Evolutionary conservation across 371 early-diverging fungal genomes (phyloP).

Genomic region (Fennellomyces sp.): DNA sequence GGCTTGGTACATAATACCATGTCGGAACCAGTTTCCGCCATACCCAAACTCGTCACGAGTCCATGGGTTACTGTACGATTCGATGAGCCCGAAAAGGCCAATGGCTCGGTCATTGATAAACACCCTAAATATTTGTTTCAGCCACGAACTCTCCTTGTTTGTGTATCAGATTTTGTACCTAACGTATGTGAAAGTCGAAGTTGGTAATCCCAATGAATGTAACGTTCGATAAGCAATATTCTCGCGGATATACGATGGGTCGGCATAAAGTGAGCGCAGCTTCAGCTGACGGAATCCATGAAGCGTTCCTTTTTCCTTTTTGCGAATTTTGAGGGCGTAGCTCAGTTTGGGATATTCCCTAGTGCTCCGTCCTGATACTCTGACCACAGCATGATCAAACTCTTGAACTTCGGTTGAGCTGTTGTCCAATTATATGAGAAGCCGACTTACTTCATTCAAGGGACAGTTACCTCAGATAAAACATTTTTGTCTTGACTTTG

Average conservation of each 20-base stretch:
- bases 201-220: conserved; percentile 12
- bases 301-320: conserved; percentile 4
- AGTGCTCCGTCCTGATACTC: conserved; percentile 18
- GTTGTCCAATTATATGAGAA: too few species aligned
- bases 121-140: conserved; percentile 14
- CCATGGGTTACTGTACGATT: conserved; percentile 17
- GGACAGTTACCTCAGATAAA: conserved; percentile 19
- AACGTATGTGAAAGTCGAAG: neutral
- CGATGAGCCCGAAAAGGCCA: conserved; percentile 22
- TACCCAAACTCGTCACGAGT: conserved; percentile 14
- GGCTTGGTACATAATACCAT: conserved; percentile 11
- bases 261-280: conserved; percentile 15
- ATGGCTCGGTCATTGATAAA: conserved; percentile 18
- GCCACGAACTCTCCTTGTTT: too few species aligned
- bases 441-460: too few species aligned
- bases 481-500: conserved; percentile 2
- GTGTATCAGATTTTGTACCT: too few species aligned
- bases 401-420: neutral
- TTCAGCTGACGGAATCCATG: conserved; percentile 16
- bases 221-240: conserved; percentile 14
- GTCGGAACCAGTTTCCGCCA: neutral
- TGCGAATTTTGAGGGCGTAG: conserved; percentile 18
- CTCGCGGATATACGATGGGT: conserved; percentile 29
- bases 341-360: conserved; percentile 15
- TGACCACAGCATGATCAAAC: conserved; percentile 9